Percentiles rank a stretch among this genome's conserved stretches.
Evolutionary conservation across 768 basidiomycete species (phyloP).

Genomic region (Mycena amicta): DNA sequence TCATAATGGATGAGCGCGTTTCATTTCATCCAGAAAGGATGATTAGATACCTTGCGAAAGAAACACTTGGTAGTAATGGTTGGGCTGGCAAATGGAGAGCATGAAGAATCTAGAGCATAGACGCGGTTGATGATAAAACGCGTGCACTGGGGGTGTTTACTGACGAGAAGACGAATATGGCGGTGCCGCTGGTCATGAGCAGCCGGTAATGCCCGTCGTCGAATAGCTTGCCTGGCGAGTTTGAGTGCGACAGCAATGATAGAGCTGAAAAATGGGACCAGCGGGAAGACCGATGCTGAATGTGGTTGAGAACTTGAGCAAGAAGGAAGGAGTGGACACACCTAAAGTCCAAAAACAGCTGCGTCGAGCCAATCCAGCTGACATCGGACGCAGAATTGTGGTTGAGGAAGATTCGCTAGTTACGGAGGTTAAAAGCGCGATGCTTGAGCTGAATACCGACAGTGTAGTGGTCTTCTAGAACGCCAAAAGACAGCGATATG

Average conservation of each 20-base stretch:
- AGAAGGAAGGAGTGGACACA: not conserved
- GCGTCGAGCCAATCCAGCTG: slow-evolving; percentile 19
- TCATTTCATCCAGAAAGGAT: not conserved
- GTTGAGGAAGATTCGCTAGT: slow-evolving; percentile 15
- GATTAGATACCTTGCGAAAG: slow-evolving; percentile 21
- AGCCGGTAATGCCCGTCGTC: slow-evolving; percentile 20
- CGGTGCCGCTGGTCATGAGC: slow-evolving; percentile 16
- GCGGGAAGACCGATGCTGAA: slow-evolving; percentile 19
- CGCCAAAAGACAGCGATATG: slow-evolving; percentile 19
- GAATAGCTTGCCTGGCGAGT: slow-evolving; percentile 11
- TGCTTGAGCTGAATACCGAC: not conserved
- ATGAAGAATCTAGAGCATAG: slow-evolving; percentile 22
- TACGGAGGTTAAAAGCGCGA: not conserved
- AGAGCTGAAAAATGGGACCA: slow-evolving; percentile 1
- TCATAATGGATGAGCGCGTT: not conserved
- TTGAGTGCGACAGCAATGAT: not conserved
- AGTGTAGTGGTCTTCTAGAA: slow-evolving; percentile 21
- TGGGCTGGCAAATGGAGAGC: slow-evolving; percentile 27
- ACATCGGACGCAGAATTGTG: slow-evolving; percentile 16
- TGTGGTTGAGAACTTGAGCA: not conserved
- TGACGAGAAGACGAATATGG: slow-evolving; percentile 20
- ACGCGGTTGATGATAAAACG: not conserved
- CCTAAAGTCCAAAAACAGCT: slow-evolving; percentile 20
- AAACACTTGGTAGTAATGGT: slow-evolving; percentile 30
- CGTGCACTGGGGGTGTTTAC: not conserved